These are phyloP conservation scores for Didymella glomerata DNA, from an alignment of 2,329 filamentous ascomycete genomes.

Conservation along the genomic window DNA sequence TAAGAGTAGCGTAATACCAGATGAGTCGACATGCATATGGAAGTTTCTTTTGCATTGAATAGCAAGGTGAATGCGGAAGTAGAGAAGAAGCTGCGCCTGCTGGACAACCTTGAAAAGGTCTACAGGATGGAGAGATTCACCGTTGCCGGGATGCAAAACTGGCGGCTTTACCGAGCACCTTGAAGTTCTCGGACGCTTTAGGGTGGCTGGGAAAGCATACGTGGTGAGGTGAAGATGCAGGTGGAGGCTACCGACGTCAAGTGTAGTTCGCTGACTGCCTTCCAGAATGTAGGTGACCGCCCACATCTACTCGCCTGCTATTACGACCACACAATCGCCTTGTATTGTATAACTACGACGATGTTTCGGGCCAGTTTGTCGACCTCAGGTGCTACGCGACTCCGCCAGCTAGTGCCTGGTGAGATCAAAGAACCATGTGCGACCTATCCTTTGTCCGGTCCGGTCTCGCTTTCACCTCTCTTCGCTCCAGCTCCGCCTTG, in stretches of 20 bases:
- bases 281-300: background rate
- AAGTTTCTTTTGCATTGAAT: too few species aligned
- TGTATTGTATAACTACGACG: background rate
- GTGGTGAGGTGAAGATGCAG: background rate
- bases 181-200: background rate
- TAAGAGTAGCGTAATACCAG: background rate
- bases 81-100: background rate
- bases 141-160: background rate
- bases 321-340: background rate
- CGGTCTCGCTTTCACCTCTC: slow-evolving; percentile 27
- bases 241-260: background rate
- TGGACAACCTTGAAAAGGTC: too few species aligned
- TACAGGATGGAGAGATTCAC: background rate
- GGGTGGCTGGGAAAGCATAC: background rate
- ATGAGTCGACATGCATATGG: too few species aligned
- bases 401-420: background rate
- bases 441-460: slow-evolving; percentile 9
- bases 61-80: background rate
- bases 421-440: slow-evolving; percentile 18
- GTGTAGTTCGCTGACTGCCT: background rate
- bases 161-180: background rate
- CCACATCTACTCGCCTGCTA: background rate
- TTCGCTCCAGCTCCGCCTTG: slow-evolving; percentile 11
- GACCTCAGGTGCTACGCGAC: background rate
- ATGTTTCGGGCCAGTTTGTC: background rate